Evolutionary conservation across 2,329 filamentous ascomycete genomes (phyloP), one percentile per base, ranked within the genome.

Genomic region (Penicillium sp.): DNA sequence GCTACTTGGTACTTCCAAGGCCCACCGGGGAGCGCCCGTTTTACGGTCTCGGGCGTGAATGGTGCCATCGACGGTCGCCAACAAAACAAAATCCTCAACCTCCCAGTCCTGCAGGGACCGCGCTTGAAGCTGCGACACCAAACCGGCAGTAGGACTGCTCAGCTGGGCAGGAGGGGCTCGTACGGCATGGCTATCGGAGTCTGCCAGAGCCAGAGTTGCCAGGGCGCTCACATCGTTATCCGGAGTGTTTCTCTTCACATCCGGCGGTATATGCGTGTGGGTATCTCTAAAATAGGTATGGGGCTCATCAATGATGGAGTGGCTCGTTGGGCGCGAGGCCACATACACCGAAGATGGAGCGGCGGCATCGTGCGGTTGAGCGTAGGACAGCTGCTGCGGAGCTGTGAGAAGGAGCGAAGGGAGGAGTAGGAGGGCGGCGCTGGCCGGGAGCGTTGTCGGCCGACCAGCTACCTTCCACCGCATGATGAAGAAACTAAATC

Each of bases 11-110:
- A 89, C 85, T 73, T 91, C 85, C 60, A 96, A 82, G 68, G 89
- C 87, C 94, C 94, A 97, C 70, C 87, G 88, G 65, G 88, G 82
- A 61, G 87, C 82, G 65, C 94, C 94, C 52, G 89, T 94, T 71
- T 87, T 89, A 68, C 94, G 85, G 78, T 97, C 91, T 74, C 86
- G 86, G 72, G 93, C 92, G 78, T 96, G 90, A 68, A 97, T 85
- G 73, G 91, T 90, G 82, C 94, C 94, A 82, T 97, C 92, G 85
- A 97, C 90, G 84, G 94, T 97, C 90, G 94, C 93, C 89, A 99
- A 82, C 81, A 99, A 90, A 79, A 97, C 90, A 84, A 97, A 96
- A 82, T 97, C 92, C 90, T 97, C 93, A 79, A 97, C 92, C 89
- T 97, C 91, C 93, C 93, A 97, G 80, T 97, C 93, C 84, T 92